phyloP scores from a whole-genome alignment of 2,329 filamentous ascomycete species.

The Penicillium sp. region DNA sequence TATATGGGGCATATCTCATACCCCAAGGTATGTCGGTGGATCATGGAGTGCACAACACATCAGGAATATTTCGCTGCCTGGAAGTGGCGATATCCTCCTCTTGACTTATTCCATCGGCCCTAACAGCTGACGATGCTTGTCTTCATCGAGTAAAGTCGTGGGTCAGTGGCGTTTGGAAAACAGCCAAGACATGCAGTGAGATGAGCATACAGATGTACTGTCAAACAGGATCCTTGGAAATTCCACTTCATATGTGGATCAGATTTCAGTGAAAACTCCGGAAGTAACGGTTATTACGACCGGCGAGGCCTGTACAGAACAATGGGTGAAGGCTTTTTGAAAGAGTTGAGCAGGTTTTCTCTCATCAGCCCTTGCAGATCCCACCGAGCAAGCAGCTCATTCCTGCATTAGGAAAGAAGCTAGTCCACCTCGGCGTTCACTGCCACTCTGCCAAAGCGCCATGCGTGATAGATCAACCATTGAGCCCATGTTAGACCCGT shows the following conservation, averaged over 20 bases:
- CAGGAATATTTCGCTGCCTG: constrained; percentile 11
- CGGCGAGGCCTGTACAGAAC: background rate
- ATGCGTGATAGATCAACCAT: background rate
- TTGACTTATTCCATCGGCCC: background rate
- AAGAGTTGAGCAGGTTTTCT: background rate
- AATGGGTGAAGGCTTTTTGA: background rate
- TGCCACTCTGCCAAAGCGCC: background rate
- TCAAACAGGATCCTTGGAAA: background rate
- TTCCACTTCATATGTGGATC: background rate
- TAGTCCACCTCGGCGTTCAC: constrained; percentile 1
- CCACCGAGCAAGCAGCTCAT: background rate
- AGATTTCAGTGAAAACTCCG: background rate
- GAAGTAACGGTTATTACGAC: too few relatives aligned
- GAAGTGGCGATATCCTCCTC: constrained; percentile 12
- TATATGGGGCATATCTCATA: background rate
- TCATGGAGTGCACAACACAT: background rate
- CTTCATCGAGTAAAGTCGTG: constrained; percentile 1
- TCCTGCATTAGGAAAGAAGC: background rate
- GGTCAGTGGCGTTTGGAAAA: constrained; percentile 14
- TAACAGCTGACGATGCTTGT: background rate
- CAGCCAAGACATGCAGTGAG: background rate
- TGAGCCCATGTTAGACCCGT: background rate
- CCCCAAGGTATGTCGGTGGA: background rate
- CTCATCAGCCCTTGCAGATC: background rate
- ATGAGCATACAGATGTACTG: background rate